Conservation (phyloP, 352 stramenopile genomes). For the Aphanomyces invadans region DNA sequence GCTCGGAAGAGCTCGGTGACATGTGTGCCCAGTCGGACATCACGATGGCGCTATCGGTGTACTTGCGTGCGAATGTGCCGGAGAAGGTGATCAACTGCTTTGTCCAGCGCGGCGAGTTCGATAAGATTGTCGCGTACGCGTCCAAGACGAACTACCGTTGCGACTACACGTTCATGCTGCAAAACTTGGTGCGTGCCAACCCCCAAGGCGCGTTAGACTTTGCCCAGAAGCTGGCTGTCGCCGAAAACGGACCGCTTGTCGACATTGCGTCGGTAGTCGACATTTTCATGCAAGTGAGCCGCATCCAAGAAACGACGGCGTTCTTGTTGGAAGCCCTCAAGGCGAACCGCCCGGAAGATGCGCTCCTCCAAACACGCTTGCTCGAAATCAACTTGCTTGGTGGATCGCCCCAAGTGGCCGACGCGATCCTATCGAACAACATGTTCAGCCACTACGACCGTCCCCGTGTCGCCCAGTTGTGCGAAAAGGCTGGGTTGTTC, state of each 20-base stretch:
- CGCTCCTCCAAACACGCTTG: constrained; percentile 98
- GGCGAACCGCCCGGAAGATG: constrained; percentile 98
- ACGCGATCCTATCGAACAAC: constrained; percentile 99
- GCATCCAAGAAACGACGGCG: constrained; percentile 98
- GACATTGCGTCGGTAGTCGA: constrained; percentile 99
- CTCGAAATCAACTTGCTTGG: constrained; percentile 99
- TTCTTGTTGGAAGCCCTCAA: constrained; percentile 99
- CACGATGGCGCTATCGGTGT: constrained; percentile 98
- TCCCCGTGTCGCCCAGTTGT: constrained; percentile 95
- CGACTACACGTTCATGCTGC: constrained; percentile 99
- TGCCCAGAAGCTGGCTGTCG: constrained; percentile 96
- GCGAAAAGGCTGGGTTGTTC: constrained; percentile 97
- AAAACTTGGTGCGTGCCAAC: constrained; percentile 98
- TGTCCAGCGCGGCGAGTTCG: constrained; percentile 97
- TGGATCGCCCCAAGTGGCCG: constrained; percentile 96
- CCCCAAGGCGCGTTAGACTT: constrained; percentile 96
- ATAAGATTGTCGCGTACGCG: constrained; percentile 97
- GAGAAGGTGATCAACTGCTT: constrained; percentile 99
- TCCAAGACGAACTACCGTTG: constrained; percentile 96
- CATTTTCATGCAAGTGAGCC: constrained; percentile 98
- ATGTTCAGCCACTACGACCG: constrained; percentile 99
- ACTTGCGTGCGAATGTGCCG: constrained; percentile 94
- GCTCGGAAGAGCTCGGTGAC: constrained; percentile 96
- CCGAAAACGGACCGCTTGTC: constrained; percentile 91
- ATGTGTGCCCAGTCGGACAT: constrained; percentile 93